phyloP scores from a whole-genome alignment of 305 asterid species.

The Plantago coronopus region DNA sequence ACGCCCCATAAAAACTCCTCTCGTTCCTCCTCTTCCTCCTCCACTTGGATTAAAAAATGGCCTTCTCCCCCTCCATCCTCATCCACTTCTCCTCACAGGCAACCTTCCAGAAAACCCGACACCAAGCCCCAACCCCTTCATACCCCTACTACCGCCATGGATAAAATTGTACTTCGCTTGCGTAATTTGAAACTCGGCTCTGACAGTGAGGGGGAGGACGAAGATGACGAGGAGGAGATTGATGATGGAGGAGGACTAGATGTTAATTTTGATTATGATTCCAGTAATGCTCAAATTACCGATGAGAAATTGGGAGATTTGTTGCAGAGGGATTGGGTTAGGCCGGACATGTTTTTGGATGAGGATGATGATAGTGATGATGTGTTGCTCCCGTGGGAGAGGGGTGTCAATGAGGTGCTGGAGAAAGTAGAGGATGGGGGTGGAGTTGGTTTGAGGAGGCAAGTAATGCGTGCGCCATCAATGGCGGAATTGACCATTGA shows the following conservation, averaged over 20 bases:
- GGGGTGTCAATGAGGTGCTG: constrained; percentile 37
- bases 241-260: background rate
- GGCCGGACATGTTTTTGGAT: constrained; percentile 72
- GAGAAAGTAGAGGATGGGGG: constrained; percentile 31
- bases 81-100: constrained; percentile 21
- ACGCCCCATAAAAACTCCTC: constrained; percentile 33
- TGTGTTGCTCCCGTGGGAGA: constrained; percentile 83
- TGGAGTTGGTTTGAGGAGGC: constrained; percentile 38
- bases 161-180: constrained; percentile 81
- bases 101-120: constrained; percentile 35
- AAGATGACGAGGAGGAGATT: too few species aligned
- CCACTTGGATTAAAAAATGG: constrained; percentile 78
- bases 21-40: constrained; percentile 25
- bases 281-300: constrained; percentile 27
- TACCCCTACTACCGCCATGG: constrained; percentile 67
- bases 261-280: constrained; percentile 10
- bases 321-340: constrained; percentile 89
- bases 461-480: constrained; percentile 64
- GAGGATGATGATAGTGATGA: constrained; percentile 51
- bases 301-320: constrained; percentile 85
- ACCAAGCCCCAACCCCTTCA: constrained; percentile 34
- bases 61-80: constrained; percentile 39
- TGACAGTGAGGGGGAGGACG: constrained; percentile 38
- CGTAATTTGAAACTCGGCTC: constrained; percentile 75
- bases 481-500: constrained; percentile 86